Percentiles rank a stretch among this genome's conserved stretches.
Conservation (phyloP, 1,284 basidiomycete genomes). For the Trichosporon sp. region DNA sequence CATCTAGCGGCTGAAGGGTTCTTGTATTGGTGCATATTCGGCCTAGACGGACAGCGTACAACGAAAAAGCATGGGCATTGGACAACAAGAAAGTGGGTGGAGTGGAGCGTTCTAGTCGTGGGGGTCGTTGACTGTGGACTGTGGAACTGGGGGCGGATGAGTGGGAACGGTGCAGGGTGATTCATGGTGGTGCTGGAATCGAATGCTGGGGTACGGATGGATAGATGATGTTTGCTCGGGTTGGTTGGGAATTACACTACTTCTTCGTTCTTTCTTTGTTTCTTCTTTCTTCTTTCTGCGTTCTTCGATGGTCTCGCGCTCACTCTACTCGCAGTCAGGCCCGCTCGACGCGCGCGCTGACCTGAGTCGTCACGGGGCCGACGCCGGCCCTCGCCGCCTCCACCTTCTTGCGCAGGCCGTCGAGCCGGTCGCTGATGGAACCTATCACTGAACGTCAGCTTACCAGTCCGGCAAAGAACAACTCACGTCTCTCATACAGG, state of each 20-base stretch:
- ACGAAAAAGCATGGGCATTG: neutral
- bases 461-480: too few species aligned
- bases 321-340: neutral
- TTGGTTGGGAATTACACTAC: neutral
- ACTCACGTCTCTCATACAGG: constrained; percentile 74
- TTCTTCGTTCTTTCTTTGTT: neutral
- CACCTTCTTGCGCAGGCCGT: constrained; percentile 22
- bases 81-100: neutral
- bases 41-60: neutral
- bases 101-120: neutral
- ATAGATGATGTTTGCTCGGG: neutral
- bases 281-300: neutral
- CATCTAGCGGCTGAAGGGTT: neutral
- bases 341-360: neutral
- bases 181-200: neutral
- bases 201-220: neutral
- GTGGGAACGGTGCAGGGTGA: neutral
- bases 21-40: neutral
- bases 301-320: neutral
- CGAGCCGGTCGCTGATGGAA: constrained; percentile 20
- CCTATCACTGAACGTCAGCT: constrained; percentile 13
- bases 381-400: neutral
- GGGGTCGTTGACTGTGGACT: neutral
- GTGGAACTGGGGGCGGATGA: neutral
- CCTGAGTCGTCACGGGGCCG: neutral